Conservation (phyloP, 768 basidiomycete species). For the Agaricus subrufescens region DNA sequence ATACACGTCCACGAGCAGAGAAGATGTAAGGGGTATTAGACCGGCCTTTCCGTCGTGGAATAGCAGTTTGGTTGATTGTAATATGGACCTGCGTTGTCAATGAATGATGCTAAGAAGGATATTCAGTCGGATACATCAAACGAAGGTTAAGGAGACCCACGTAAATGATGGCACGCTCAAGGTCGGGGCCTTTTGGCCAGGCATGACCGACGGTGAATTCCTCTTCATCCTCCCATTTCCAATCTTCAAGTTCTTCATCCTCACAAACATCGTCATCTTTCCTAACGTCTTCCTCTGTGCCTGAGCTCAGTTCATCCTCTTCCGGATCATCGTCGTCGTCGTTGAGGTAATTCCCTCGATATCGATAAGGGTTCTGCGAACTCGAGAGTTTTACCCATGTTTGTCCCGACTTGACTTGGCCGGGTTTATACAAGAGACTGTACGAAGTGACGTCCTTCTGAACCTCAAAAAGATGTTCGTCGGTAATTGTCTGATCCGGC, state of each 20-base stretch:
- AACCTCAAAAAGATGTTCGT: conserved; percentile 60
- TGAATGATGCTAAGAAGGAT: conserved; percentile 43
- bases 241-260: conserved; percentile 34
- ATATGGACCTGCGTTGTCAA: conserved; percentile 54
- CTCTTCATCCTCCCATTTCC: conserved; percentile 70
- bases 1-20: conserved; percentile 40
- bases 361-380: conserved; percentile 46
- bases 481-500: conserved; percentile 16
- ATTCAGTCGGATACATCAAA: not conserved
- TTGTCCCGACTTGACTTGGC: conserved; percentile 47
- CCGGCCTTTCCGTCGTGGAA: conserved; percentile 49
- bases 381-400: conserved; percentile 51
- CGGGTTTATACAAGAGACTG: conserved; percentile 34
- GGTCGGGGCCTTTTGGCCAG: conserved; percentile 48
- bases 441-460: conserved; percentile 42
- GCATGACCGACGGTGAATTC: conserved; percentile 55
- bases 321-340: conserved; percentile 24
- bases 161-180: conserved; percentile 52
- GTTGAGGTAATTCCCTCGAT: conserved; percentile 27
- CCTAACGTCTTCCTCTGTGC: conserved; percentile 27
- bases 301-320: conserved; percentile 31
- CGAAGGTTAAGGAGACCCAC: conserved; percentile 33
- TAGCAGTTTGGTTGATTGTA: conserved; percentile 48
- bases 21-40: conserved; percentile 65
- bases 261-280: conserved; percentile 20